These are phyloP conservation scores for Coemansia guatemalensis DNA, from an alignment of 192 early-diverging fungal species.

Conservation along the genomic window DNA sequence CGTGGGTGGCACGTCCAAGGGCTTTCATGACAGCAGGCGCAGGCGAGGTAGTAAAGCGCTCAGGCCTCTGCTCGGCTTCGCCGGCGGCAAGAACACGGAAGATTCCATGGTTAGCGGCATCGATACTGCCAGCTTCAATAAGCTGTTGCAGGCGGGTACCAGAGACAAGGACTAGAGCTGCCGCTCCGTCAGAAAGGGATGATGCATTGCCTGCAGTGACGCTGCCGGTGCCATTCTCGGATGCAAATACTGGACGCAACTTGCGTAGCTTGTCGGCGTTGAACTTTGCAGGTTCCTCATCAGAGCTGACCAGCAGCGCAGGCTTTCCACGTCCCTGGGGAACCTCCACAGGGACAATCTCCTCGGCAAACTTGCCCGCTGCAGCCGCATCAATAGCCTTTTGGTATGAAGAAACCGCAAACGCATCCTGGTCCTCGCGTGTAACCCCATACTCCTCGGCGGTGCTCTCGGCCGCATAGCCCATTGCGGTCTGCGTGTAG, in stretches of 20 bases:
- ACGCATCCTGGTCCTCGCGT: slow-evolving; percentile 80
- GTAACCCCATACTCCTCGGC: slow-evolving; percentile 76
- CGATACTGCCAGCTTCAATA: slow-evolving; percentile 35
- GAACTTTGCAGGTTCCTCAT: slow-evolving; percentile 70
- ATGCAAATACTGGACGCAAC: slow-evolving; percentile 84
- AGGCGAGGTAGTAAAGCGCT: slow-evolving; percentile 74
- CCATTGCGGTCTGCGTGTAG: slow-evolving; percentile 73
- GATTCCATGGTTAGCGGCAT: slow-evolving; percentile 20
- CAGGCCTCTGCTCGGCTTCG: slow-evolving; percentile 73
- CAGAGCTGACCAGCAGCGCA: slow-evolving; percentile 56
- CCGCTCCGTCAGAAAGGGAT: slow-evolving; percentile 76
- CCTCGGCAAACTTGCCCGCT: slow-evolving; percentile 60
- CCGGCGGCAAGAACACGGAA: slow-evolving; percentile 66
- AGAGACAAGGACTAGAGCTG: slow-evolving; percentile 73
- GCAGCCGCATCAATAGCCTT: slow-evolving; percentile 70
- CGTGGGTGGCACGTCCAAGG: slow-evolving; percentile 58
- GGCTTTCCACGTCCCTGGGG: slow-evolving; percentile 68
- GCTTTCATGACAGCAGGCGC: slow-evolving; percentile 78
- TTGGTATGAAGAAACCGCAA: slow-evolving; percentile 72
- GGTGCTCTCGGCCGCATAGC: slow-evolving; percentile 76
- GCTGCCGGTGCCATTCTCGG: slow-evolving; percentile 68
- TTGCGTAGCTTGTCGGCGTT: slow-evolving; percentile 86
- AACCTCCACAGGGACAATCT: slow-evolving; percentile 73
- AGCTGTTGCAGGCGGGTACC: slow-evolving; percentile 57
- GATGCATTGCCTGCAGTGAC: slow-evolving; percentile 91